Evolutionary conservation across 805 yeast species (phyloP).

Genomic region (Myxozyma melibiosi): DNA sequence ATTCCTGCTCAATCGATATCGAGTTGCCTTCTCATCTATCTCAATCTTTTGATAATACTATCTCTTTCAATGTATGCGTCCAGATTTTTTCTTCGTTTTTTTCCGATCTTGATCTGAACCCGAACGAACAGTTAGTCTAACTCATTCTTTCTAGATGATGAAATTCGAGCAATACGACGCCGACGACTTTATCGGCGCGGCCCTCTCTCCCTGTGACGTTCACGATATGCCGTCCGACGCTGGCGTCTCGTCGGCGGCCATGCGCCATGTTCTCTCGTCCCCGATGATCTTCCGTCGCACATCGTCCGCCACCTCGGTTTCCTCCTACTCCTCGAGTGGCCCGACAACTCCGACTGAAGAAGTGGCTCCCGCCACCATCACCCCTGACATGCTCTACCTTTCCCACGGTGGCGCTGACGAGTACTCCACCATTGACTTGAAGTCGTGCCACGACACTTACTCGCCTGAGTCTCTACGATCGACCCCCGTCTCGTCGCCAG

Average conservation of each 20-base stretch:
- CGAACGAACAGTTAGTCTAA: neutral
- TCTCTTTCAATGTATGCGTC: neutral
- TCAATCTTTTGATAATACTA: neutral
- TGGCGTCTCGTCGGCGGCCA: conserved; percentile 3
- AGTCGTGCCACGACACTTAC: neutral
- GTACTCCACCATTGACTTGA: neutral
- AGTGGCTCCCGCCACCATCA: conserved; percentile 27
- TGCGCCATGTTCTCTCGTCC: conserved; percentile 24
- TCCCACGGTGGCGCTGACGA: neutral
- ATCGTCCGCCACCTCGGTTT: conserved; percentile 6
- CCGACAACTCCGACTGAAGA: conserved; percentile 30
- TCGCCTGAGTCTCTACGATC: conserved; percentile 16
- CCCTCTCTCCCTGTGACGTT: neutral
- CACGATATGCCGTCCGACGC: neutral
- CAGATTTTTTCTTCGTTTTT: neutral
- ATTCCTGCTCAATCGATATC: neutral
- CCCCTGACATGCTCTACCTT: conserved; percentile 28
- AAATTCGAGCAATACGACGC: conserved; percentile 12
- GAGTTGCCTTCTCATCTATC: neutral
- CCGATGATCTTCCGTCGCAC: conserved; percentile 25
- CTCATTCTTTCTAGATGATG: neutral
- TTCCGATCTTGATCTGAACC: neutral
- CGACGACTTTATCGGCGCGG: conserved; percentile 6
- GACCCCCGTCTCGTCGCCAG: conserved; percentile 11
- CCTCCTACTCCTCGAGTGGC: conserved; percentile 23